These are phyloP conservation scores for Amanita thiersii DNA, from an alignment of 768 basidiomycete genomes.

Conservation along the genomic window DNA sequence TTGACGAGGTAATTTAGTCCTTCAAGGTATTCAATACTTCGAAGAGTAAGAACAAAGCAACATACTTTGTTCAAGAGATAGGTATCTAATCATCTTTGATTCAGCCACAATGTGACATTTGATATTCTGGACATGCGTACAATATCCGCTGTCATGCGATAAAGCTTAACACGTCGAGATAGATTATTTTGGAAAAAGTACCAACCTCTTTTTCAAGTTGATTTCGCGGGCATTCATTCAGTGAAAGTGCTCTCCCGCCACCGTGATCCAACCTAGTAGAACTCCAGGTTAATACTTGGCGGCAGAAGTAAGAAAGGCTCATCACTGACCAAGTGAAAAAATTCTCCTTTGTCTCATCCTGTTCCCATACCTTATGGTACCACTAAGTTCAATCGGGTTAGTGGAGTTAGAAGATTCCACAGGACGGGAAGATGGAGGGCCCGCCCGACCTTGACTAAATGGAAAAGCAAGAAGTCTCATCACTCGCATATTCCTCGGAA, in stretches of 20 bases:
- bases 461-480: too few species aligned
- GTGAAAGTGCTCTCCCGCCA: constrained; percentile 42
- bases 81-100: constrained; percentile 29
- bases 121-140: constrained; percentile 19
- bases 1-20: constrained; percentile 59
- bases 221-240: constrained; percentile 53
- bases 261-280: constrained; percentile 51
- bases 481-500: too few species aligned
- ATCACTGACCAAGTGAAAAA: constrained; percentile 52
- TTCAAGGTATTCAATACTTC: constrained; percentile 13
- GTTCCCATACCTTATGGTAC: constrained; percentile 54
- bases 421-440: too few species aligned
- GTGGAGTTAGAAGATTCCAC: too few species aligned
- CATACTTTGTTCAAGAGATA: constrained; percentile 50
- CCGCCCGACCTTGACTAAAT: constrained; percentile 41
- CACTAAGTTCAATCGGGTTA: constrained; percentile 31
- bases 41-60: background rate
- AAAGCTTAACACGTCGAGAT: background rate
- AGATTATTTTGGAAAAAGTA: background rate
- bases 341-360: constrained; percentile 52
- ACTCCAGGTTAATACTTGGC: background rate
- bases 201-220: constrained; percentile 51
- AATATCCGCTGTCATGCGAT: constrained; percentile 29
- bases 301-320: too few species aligned
- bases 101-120: background rate